Percentiles rank a stretch among this genome's conserved stretches.
Conservation (phyloP, 2,329 filamentous ascomycete species). For the Orbilia oligospora region DNA sequence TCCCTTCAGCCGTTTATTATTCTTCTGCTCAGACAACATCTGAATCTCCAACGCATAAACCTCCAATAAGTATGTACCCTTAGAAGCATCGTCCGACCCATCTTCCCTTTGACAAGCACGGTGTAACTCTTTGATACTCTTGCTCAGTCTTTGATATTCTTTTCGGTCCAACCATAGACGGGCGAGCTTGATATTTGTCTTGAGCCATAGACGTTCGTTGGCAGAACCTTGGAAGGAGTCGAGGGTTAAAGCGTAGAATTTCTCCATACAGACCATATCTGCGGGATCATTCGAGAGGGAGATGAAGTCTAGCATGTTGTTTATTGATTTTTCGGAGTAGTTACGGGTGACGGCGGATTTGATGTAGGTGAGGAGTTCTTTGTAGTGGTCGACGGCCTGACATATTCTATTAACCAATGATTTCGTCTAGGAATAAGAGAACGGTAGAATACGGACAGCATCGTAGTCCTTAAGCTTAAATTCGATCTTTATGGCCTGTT, state of each 20-base stretch:
- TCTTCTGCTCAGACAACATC: slow-evolving; percentile 96
- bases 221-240: slow-evolving; percentile 97
- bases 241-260: slow-evolving; percentile 94
- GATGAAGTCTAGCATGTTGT: slow-evolving; percentile 98
- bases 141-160: slow-evolving; percentile 83
- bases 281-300: slow-evolving; percentile 79
- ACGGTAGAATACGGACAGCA: slow-evolving; percentile 71
- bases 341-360: slow-evolving; percentile 97
- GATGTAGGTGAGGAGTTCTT: slow-evolving; percentile 95
- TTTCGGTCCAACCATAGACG: slow-evolving; percentile 92
- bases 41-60: slow-evolving; percentile 98
- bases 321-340: slow-evolving; percentile 99
- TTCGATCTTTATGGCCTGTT: slow-evolving; percentile 97
- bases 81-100: slow-evolving; percentile 90
- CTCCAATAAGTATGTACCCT: slow-evolving; percentile 95
- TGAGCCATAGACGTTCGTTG: slow-evolving; percentile 96
- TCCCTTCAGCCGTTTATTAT: slow-evolving; percentile 96
- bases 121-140: slow-evolving; percentile 90
- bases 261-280: slow-evolving; percentile 85
- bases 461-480: slow-evolving; percentile 92
- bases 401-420: not conserved
- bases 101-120: slow-evolving; percentile 88
- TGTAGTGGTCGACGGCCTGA: slow-evolving; percentile 91
- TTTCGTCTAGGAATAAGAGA: slow-evolving; percentile 46
- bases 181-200: slow-evolving; percentile 97